Base-by-base conservation (phyloP, 495 filamentous ascomycete species). In the Friedmanniomyces simplex region DNA sequence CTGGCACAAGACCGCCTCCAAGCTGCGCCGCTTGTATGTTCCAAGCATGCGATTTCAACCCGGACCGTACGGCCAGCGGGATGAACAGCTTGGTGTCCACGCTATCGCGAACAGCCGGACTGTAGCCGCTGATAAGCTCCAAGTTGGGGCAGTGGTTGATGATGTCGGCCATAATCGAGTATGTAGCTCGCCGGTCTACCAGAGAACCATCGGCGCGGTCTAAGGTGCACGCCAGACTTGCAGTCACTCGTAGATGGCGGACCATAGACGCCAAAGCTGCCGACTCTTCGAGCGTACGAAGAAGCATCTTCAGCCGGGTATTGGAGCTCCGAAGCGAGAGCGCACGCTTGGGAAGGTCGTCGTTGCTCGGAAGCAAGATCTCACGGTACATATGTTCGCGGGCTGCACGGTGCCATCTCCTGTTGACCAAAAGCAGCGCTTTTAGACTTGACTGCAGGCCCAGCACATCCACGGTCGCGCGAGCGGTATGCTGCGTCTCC, bases 61-160 rank as follows among this genome's bases (percentile, higher is more conserved):
- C 81, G 52, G 72, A 77, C 30, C 89, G 74, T 1, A 88, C 89
- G 1, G 88, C 88, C 43, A 96, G 69, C 1, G 89, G 88, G 64
- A 91, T 81, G 20, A 85, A 84, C 10, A 90, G 67, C 39, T 87
- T 83, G 64, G 86, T 83, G 65, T 89, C 89, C 8, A 79, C 73
- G 8, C 84, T 78, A 64, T 86, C 81, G 1, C 41, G 36, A 5
- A 58, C 10, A 10, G 26, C 11, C 5, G 56, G 56, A 25, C 39
- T 43, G 60, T 84, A 80, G 1, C 89, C 89, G 34, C 82, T 69
- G 18, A 95, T 71, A 42, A 79, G 75, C 66, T 95, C 88, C 39
- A 96, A 71, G 66, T 93, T 91, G 11, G 88, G 88, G 66, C 89
- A 95, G 5, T 84, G 81, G 84, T 90, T 90, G 28, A 95, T 80